These are phyloP conservation scores for Chaetothyriales sp. DNA, from an alignment of 2,329 filamentous ascomycete species.

Conservation along the genomic window DNA sequence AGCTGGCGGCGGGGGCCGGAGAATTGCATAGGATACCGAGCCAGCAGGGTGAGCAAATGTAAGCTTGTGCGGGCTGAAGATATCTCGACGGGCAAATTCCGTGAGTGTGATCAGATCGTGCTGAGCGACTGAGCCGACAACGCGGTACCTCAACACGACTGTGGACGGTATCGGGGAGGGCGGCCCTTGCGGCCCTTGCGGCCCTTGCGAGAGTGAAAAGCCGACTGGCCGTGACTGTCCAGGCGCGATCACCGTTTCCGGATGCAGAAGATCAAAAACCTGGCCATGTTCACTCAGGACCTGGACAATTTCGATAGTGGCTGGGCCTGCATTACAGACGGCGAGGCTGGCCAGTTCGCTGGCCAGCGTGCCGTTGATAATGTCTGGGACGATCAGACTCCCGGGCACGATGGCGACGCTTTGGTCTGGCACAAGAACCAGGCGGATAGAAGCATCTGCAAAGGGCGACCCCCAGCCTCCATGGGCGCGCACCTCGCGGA, in stretches of 20 bases:
- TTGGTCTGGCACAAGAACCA: slow-evolving; percentile 18
- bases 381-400: slow-evolving; percentile 37
- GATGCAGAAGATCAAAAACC: slow-evolving; percentile 1
- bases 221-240: slow-evolving; percentile 24
- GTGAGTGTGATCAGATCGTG: neutral
- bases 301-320: slow-evolving; percentile 11
- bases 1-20: slow-evolving; percentile 39
- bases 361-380: slow-evolving; percentile 35
- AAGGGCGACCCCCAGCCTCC: slow-evolving; percentile 37
- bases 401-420: slow-evolving; percentile 22
- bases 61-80: slow-evolving; percentile 37
- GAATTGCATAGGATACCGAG: slow-evolving; percentile 43
- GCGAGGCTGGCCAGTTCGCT: slow-evolving; percentile 26
- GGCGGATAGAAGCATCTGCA: slow-evolving; percentile 30
- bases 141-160: neutral
- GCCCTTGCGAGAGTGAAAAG: slow-evolving; percentile 17
- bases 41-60: slow-evolving; percentile 42
- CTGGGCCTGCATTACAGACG: slow-evolving; percentile 6
- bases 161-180: neutral
- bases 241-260: slow-evolving; percentile 13
- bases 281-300: neutral
- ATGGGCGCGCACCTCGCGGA: slow-evolving; percentile 44
- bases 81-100: neutral
- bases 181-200: neutral
- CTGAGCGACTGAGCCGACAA: neutral